Base-by-base conservation (phyloP, 2,329 filamentous ascomycete species). In the Rachicladosporium sp. region DNA sequence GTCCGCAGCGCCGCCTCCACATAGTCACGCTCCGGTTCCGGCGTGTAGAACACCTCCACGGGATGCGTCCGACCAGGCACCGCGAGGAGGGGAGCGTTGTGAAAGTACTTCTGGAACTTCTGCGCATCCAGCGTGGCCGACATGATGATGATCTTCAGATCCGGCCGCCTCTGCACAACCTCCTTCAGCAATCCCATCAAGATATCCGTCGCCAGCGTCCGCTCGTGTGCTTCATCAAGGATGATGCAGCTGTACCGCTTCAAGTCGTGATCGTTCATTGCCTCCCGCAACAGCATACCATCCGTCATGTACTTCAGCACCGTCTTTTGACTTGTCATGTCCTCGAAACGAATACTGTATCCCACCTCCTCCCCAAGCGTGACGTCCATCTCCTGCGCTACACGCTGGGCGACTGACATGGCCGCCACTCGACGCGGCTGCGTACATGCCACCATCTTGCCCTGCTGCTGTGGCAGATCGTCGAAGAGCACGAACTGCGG, bases 221-320 rank as follows among this genome's bases (percentile, higher is more conserved):
- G 78, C 65, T 98, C 91, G 77, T 98, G 91, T 40, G 93, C 91
- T 63, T 98, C 91, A 62, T 98, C 91, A 46, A 98, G 80, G 63
- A 98, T 96, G 59, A 98, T 96, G 55, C 85, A 93, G 69, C 86
- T 91, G 67, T 98, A 98, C 40, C 88, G 82, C 37, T 75, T 80
- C 65, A 98, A 76, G 52, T 93, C 76, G 57, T 88, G 84, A 61
- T 98, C 91, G 63, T 95, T 80, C 80, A 98, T 93, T 42, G 91
- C 88, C 65, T 98, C 91, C 56, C 91, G 73, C 56, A 96, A 71
- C 54, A 98, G 78, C 82, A 98, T 96, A 76, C 93, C 93, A 58
- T 98, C 91, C 33, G 93, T 98, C 91, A 98, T 98, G 70, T 98
- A 98, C 70, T 98, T 98, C 59, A 98, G 76, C 45, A 93, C 76